Percentiles rank a stretch among this genome's conserved stretches.
Conservation (phyloP, 306 rosid genomes). For the Cicer cuneatum region DNA sequence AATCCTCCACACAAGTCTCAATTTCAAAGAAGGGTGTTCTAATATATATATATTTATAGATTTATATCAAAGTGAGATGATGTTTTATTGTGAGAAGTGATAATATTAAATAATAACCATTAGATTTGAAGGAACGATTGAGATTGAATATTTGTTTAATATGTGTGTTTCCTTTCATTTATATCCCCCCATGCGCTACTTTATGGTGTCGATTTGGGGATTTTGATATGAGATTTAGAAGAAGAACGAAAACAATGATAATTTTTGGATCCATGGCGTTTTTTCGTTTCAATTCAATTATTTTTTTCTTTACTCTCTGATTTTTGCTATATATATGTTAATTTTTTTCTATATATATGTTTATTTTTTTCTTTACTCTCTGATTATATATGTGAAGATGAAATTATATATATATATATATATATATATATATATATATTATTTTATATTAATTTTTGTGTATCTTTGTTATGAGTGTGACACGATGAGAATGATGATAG, state of each 20-base stretch:
- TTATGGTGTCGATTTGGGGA: conserved; percentile 46
- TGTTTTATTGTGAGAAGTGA: no score
- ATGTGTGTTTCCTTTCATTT: no score
- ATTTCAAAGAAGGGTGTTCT: background rate
- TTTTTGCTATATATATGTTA: background rate
- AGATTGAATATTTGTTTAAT: no score
- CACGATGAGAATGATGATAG: conserved; percentile 11
- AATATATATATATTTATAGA: no score
- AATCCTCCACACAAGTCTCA: conserved; percentile 41
- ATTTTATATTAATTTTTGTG: background rate
- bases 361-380: no score
- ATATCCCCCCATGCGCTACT: no score
- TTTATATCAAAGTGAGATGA: no score
- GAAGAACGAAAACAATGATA: conserved; percentile 36
- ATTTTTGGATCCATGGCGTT: conserved; percentile 50
- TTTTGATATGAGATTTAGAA: conserved; percentile 42
- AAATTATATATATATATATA: no score
- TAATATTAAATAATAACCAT: no score
- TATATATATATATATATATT: no score
- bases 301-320: background rate
- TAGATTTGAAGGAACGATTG: no score
- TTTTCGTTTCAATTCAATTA: background rate
- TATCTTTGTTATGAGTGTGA: conserved; percentile 33
- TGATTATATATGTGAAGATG: background rate
- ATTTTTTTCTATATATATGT: no score